These are phyloP conservation scores for Metarhizium rileyi DNA, from an alignment of 2,329 filamentous ascomycete species.

Conservation along the genomic window DNA sequence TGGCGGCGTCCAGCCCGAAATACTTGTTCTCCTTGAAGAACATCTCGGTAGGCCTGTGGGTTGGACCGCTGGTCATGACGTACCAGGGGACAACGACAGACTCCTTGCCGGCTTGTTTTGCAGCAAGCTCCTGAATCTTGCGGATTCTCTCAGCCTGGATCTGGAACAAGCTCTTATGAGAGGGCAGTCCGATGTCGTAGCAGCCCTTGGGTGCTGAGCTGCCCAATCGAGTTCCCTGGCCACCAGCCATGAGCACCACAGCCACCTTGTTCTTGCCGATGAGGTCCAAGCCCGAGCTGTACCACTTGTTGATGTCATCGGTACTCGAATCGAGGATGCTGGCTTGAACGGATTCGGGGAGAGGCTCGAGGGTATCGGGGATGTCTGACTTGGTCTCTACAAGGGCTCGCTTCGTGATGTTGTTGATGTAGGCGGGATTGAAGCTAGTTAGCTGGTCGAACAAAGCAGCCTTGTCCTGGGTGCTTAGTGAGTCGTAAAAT, in stretches of 20 bases:
- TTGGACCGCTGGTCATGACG: constrained; percentile 98
- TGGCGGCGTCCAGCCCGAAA: constrained; percentile 78
- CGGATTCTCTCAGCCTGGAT: constrained; percentile 91
- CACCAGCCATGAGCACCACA: constrained; percentile 94
- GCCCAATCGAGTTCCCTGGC: constrained; percentile 88
- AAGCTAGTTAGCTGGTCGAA: constrained; percentile 75
- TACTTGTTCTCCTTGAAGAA: constrained; percentile 87
- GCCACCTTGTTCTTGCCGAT: constrained; percentile 66
- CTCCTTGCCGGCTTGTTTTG: constrained; percentile 49
- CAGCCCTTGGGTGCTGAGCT: constrained; percentile 96
- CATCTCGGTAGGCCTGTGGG: constrained; percentile 78
- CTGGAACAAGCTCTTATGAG: constrained; percentile 91
- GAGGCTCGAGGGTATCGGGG: constrained; percentile 62
- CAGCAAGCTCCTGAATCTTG: constrained; percentile 74
- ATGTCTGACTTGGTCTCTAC: constrained; percentile 59
- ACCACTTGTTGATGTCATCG: constrained; percentile 75
- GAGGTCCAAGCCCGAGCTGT: constrained; percentile 70
- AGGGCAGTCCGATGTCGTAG: constrained; percentile 91
- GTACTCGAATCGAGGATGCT: constrained; percentile 84
- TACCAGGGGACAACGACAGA: constrained; percentile 83
- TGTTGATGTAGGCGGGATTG: constrained; percentile 79
- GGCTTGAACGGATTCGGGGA: constrained; percentile 76
- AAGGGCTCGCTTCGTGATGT: constrained; percentile 72
- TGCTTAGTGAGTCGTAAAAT: constrained; percentile 70
- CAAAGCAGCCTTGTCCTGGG: constrained; percentile 64